Conservation (phyloP, 768 basidiomycete genomes). For the Sistotremastrum niveocremeum region DNA sequence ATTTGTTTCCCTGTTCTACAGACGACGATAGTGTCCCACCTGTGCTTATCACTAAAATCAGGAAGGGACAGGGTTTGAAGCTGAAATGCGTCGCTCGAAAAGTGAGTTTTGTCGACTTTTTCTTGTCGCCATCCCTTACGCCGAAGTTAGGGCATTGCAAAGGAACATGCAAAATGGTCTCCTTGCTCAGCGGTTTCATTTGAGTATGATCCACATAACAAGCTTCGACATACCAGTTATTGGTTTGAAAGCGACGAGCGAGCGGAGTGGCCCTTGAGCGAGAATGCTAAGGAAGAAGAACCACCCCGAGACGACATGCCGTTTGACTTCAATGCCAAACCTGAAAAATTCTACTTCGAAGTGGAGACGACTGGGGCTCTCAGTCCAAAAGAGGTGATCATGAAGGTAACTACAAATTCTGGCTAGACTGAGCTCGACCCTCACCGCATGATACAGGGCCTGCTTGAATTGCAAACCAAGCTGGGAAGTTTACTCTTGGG, state of each 20-base stretch:
- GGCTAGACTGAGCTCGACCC: conserved; percentile 1
- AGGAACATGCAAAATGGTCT: conserved; percentile 99
- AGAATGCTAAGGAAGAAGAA: conserved; percentile 79
- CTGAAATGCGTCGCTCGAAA: conserved; percentile 85
- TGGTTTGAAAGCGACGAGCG: conserved; percentile 82
- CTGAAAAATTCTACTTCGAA: conserved; percentile 85
- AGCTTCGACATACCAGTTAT: conserved; percentile 86
- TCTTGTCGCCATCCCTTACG: background rate
- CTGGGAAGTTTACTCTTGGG: conserved; percentile 68
- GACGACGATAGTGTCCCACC: conserved; percentile 51
- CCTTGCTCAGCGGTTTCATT: conserved; percentile 91
- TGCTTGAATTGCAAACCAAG: conserved; percentile 68
- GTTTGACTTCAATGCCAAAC: conserved; percentile 82
- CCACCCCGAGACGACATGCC: conserved; percentile 62
- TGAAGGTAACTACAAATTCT: conserved; percentile 40
- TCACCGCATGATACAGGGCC: conserved; percentile 34
- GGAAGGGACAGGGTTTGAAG: conserved; percentile 86
- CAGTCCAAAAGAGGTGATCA: conserved; percentile 76
- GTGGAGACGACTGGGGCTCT: conserved; percentile 91
- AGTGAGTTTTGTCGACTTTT: conserved; percentile 28
- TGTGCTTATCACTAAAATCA: conserved; percentile 80
- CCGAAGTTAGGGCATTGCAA: conserved; percentile 73
- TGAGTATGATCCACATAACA: conserved; percentile 98
- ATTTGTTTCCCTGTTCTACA: conserved; percentile 15
- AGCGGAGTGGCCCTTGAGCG: conserved; percentile 83